phyloP scores from a whole-genome alignment of 108 stramenopile genomes.

The Aurantiochytrium sp. region DNA sequence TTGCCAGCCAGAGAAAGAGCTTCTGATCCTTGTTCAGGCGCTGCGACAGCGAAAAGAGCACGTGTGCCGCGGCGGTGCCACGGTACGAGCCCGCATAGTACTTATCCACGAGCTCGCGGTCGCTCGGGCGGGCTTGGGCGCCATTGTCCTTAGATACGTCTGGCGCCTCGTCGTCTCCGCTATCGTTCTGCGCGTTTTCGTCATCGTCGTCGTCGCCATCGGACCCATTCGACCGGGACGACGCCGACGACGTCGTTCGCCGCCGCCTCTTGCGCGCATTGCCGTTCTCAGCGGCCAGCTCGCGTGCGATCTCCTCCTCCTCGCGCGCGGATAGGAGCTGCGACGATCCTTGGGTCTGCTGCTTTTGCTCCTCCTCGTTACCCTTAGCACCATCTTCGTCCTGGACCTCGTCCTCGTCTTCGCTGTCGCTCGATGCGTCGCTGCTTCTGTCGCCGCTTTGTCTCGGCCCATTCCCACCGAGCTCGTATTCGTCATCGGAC shows the following conservation, averaged over 20 bases:
- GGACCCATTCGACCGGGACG: neutral
- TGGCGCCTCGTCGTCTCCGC: neutral
- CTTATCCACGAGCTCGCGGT: neutral
- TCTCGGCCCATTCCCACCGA: neutral
- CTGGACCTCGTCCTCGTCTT: neutral
- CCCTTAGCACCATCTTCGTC: no score
- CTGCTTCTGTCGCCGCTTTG: neutral
- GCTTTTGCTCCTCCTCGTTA: neutral
- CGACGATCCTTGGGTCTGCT: neutral
- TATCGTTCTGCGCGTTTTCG: neutral
- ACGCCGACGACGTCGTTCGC: neutral
- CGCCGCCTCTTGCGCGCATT: neutral
- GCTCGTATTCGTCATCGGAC: neutral
- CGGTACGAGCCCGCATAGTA: neutral
- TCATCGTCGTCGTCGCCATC: neutral
- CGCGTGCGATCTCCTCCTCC: neutral
- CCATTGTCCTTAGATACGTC: neutral
- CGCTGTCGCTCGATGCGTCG: neutral
- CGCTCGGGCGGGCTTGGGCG: neutral
- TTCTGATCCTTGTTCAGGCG: neutral
- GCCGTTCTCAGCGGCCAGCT: neutral
- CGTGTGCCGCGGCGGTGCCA: neutral
- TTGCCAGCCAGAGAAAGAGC: neutral
- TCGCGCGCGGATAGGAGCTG: neutral
- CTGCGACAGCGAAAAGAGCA: neutral